Base-by-base conservation (phyloP, 345 rosid species). In the Hibiscus tridactylites region DNA sequence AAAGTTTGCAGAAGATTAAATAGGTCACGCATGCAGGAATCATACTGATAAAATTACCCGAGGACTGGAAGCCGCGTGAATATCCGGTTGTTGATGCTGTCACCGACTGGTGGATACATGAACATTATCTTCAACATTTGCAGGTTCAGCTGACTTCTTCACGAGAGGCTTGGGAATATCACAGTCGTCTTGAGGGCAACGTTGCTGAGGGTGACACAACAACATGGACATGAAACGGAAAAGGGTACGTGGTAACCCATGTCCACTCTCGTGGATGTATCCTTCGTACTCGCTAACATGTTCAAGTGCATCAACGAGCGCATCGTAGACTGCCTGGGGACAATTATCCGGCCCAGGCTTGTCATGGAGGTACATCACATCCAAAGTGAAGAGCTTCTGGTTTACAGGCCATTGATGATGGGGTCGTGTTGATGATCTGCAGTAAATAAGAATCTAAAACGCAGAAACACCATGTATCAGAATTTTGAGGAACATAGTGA, bases 341-440 rank as follows among this genome's bases (percentile, higher is more conserved):
- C 96, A 91, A 78, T 91, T 94, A 52, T 90, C 95, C 6, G 88
- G 92, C 35, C 90, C 83, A 46, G 98, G 97, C 81, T 91, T 94
- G 78, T 91, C 91, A 3, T 94, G 97, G 65, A 94, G 88, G 81
- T 94, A 91, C 83, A 94, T 82, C 74, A 94, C 97, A 82, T 94
- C 98, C 53, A 94, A 65, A 6, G 96, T 90, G 88, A 94, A 91
- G 71, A 79, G 82, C 78, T 88, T 91, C 81, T 87, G 93, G 86
- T 81, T 88, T 21, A 79, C 54, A 2, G 89, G 88, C 96, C 94
- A 91, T 17, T 87, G 89, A 71, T 88, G 87, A 8, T 82, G 88
- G 62, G 98, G 97, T 68, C 73, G 79, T 47, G 79, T 61, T 3
- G 96, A 90, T 73, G 97, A 94, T 81, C 97, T 87, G 83, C 95